phyloP scores from a whole-genome alignment of 1,284 basidiomycete species.

The Trichosporon ovoides region DNA sequence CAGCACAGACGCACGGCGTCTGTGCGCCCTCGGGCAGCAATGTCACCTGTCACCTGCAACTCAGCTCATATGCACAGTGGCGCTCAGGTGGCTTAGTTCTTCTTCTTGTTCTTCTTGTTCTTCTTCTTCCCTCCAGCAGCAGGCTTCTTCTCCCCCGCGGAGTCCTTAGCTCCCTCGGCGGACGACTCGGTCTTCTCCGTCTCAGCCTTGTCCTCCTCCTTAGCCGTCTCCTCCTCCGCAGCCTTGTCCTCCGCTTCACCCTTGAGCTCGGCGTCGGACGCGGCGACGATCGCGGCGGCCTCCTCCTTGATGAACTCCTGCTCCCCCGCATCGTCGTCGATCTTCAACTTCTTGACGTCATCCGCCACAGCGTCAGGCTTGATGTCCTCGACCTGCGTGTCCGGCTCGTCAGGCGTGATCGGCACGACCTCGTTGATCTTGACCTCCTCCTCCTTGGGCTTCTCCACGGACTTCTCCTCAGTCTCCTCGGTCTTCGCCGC shows the following conservation, averaged over 20 bases:
- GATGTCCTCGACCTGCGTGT: too few species aligned
- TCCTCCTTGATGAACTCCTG: not conserved
- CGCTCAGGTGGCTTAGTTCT: not conserved
- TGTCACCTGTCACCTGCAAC: too few species aligned
- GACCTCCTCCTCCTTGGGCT: not conserved
- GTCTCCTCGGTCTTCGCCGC: not conserved
- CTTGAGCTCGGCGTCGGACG: slow-evolving; percentile 6
- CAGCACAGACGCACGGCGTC: too few species aligned
- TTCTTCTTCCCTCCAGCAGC: slow-evolving; percentile 30
- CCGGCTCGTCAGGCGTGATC: too few species aligned
- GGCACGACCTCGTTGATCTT: slow-evolving; percentile 2
- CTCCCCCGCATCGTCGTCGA: slow-evolving; percentile 18
- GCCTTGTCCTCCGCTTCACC: not conserved
- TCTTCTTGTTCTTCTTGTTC: slow-evolving; percentile 24
- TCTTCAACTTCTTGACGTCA: slow-evolving; percentile 22
- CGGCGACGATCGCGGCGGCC: not conserved
- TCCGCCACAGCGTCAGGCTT: too few species aligned
- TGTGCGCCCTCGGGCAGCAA: too few species aligned
- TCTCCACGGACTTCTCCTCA: not conserved
- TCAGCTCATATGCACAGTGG: not conserved
- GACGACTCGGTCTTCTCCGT: slow-evolving; percentile 6
- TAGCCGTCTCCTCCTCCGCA: slow-evolving; percentile 9
- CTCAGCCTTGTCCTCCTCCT: slow-evolving; percentile 24
- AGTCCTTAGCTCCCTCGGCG: too few species aligned
- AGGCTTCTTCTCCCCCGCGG: slow-evolving; percentile 18